These are phyloP conservation scores for Neurospora tetrasperma DNA, from an alignment of 495 filamentous ascomycete genomes.

Conservation along the genomic window DNA sequence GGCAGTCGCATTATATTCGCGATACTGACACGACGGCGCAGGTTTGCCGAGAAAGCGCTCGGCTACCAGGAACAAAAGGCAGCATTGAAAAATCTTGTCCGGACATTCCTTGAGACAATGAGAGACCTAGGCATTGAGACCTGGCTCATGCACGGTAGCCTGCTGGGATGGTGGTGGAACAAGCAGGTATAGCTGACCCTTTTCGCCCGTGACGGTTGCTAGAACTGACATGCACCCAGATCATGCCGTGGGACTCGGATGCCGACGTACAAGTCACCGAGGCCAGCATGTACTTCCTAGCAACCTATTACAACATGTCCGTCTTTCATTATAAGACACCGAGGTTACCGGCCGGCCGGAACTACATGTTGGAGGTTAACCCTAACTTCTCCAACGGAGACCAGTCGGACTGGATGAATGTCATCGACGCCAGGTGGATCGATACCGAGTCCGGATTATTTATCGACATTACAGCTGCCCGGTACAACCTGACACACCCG, in stretches of 20 bases:
- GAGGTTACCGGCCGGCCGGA: conserved; percentile 30
- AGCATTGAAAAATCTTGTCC: conserved; percentile 46
- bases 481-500: conserved; percentile 21
- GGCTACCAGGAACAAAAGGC: conserved; percentile 35
- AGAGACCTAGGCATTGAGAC: conserved; percentile 30
- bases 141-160: conserved; percentile 20
- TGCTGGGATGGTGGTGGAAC: conserved; percentile 25
- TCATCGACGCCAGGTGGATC: conserved; percentile 70
- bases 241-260: conserved; percentile 69
- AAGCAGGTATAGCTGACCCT: conserved; percentile 13
- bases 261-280: conserved; percentile 62
- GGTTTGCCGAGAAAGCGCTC: conserved; percentile 40
- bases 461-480: conserved; percentile 55
- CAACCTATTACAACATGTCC: conserved; percentile 53
- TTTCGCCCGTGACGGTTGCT: not conserved
- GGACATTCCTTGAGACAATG: conserved; percentile 57
- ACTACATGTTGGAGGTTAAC: conserved; percentile 63
- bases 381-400: conserved; percentile 51
- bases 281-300: conserved; percentile 53
- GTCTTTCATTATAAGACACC: conserved; percentile 45
- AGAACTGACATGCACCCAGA: conserved; percentile 23
- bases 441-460: conserved; percentile 61
- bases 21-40: conserved; percentile 11
- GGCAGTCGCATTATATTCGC: not conserved
- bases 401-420: conserved; percentile 49